Conservation (phyloP, 306 rosid species). For the Fagus sylvatica region DNA sequence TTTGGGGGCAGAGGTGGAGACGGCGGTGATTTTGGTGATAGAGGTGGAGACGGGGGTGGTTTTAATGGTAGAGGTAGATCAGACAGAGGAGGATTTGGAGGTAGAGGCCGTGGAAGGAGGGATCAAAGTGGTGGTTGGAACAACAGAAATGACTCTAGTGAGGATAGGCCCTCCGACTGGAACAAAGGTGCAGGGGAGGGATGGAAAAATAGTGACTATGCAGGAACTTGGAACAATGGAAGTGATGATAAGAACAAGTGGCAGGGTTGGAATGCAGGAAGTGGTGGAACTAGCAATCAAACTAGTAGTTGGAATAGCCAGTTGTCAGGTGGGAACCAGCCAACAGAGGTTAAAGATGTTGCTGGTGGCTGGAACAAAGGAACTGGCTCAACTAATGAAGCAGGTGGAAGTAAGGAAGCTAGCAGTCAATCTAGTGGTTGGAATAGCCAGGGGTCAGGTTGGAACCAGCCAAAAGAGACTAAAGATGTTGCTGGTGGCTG, state of each 20-base stretch:
- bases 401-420: slow-evolving; percentile 26
- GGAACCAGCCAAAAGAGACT: slow-evolving; percentile 27
- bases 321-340: slow-evolving; percentile 26
- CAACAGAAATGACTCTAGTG: slow-evolving; percentile 37
- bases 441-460: slow-evolving; percentile 21
- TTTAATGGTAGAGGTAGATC: slow-evolving; percentile 46
- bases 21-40: slow-evolving; percentile 47
- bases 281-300: slow-evolving; percentile 29
- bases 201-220: slow-evolving; percentile 42
- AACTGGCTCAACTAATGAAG: slow-evolving; percentile 6
- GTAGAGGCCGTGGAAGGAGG: slow-evolving; percentile 75
- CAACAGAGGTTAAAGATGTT: slow-evolving; percentile 15
- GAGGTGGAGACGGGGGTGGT: slow-evolving; percentile 13
- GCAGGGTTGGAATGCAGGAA: slow-evolving; percentile 41
- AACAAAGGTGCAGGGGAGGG: slow-evolving; percentile 45
- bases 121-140: slow-evolving; percentile 59
- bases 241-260: slow-evolving; percentile 34
- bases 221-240: slow-evolving; percentile 44
- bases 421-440: slow-evolving; percentile 24
- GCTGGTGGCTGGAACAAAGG: slow-evolving; percentile 27
- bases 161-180: slow-evolving; percentile 47
- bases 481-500: slow-evolving; percentile 26
- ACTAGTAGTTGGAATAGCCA: slow-evolving; percentile 29
- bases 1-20: slow-evolving; percentile 61
- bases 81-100: slow-evolving; percentile 48